Base-by-base conservation (phyloP, 495 filamentous ascomycete genomes). In the Neurospora cerealis region DNA sequence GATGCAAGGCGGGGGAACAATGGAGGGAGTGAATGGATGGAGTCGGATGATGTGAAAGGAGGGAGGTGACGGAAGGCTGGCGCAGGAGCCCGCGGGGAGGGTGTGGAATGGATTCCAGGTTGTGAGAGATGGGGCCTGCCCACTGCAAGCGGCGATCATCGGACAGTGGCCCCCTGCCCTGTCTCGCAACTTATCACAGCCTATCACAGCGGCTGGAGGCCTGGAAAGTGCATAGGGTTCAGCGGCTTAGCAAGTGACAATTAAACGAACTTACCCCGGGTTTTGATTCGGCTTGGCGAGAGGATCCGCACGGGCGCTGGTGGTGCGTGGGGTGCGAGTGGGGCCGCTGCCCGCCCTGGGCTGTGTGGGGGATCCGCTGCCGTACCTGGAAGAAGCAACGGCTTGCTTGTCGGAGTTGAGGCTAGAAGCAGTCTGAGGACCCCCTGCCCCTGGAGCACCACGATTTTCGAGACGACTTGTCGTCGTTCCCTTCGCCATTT, bases 251-350 rank as follows among this genome's bases (percentile, higher is more conserved):
- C 38, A 32, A 60, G 19, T 72, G 73, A 41, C 70, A 69, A 70
- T 32, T 42, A 28, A 39, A 36, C 24, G 21, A 62, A 46, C 71
- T 36, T 72, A 69, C 71, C 71, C 71, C 71, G 41, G 71, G 48
- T 72, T 72, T 72, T n/a, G 71, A 44, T 36, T 66, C 71, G 17
- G 71, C 71, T 66, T 72, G 71, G 71, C 71, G 71, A 62, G 40
- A 72, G 36, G 54, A 66, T 66, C 54, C 54, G 54, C 54, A 66
- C 54, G 28, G 54, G 54, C 54, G 34, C 54, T 34, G 28, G 54
- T 66, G 54, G 54, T 66, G 54, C 28, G 54, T 66, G 54, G 54
- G 54, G 54, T 66, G 7, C 54, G 54, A 17, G 54, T 66, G 54
- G 54, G 54, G 54, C 54, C 54, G 54, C 5, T 32, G 54, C 54